phyloP scores from a whole-genome alignment of 306 rosid species.

The Ziziphus jujuba region DNA sequence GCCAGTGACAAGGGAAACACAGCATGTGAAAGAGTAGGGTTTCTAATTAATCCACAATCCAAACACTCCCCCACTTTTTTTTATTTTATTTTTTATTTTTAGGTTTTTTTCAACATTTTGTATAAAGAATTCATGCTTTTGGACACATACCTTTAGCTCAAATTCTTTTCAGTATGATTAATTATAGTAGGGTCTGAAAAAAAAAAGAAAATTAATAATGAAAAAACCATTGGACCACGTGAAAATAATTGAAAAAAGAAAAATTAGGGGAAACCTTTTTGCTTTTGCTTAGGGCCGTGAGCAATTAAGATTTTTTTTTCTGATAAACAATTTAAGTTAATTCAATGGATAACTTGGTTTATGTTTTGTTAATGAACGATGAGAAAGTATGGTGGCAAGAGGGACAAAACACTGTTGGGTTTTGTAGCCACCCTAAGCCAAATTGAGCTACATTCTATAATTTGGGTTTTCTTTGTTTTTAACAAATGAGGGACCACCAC shows the following conservation, averaged over 20 bases:
- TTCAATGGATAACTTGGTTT: conserved; percentile 7
- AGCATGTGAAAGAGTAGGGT: conserved; percentile 30
- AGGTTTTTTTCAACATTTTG: too few species aligned
- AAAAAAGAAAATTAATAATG: too few species aligned
- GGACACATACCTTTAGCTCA: conserved; percentile 4
- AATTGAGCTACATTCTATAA: too few species aligned
- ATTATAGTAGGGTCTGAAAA: too few species aligned
- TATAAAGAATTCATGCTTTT: conserved; percentile 27
- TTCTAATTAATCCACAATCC: neutral
- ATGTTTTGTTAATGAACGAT: neutral
- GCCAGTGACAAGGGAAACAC: conserved; percentile 19
- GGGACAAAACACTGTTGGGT: neutral
- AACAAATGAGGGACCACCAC: conserved; percentile 10
- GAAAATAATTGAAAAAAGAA: conserved; percentile 4
- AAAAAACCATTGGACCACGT: conserved; percentile 7
- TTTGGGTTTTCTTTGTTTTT: too few species aligned
- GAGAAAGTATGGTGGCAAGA: conserved; percentile 1
- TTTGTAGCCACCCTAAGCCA: too few species aligned
- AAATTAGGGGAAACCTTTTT: neutral
- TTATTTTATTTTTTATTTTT: too few species aligned
- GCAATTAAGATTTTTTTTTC: conserved; percentile 13
- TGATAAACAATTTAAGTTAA: too few species aligned
- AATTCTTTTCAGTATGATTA: conserved; percentile 1
- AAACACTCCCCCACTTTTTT: neutral
- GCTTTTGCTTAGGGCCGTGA: conserved; percentile 18